Percentiles rank a stretch among this genome's conserved stretches.
These are phyloP conservation scores for Rhodosporidiobolus odoratus DNA, from an alignment of 768 basidiomycete species.

Conservation along the genomic window DNA sequence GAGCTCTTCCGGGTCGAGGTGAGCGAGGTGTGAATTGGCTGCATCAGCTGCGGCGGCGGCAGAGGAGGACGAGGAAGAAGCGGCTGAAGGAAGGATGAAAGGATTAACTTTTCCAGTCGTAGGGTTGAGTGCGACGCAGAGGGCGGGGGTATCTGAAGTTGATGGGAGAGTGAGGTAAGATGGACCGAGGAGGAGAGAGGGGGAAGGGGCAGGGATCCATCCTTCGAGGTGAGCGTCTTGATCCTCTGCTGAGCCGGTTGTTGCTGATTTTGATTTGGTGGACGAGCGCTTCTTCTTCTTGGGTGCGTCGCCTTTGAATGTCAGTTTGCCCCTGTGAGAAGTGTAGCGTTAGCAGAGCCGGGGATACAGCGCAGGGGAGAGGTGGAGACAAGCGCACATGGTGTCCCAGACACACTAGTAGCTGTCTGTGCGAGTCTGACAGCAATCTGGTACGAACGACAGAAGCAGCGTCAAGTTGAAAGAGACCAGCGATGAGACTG, in stretches of 20 bases:
- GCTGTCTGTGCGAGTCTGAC: neutral
- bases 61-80: conserved; percentile 1
- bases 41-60: neutral
- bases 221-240: conserved; percentile 19
- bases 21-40: neutral
- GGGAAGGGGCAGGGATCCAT: conserved; percentile 26
- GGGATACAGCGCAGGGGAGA: neutral
- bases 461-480: neutral
- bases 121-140: conserved; percentile 30
- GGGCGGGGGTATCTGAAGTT: neutral
- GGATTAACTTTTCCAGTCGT: conserved; percentile 34
- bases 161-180: conserved; percentile 24
- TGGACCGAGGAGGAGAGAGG: conserved; percentile 31
- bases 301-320: conserved; percentile 80
- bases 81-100: conserved; percentile 1
- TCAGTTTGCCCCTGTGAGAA: conserved; percentile 51
- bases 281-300: conserved; percentile 70
- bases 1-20: conserved; percentile 31
- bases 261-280: conserved; percentile 51
- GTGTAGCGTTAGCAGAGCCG: neutral
- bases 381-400: neutral
- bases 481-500: too few relatives aligned
- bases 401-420: neutral
- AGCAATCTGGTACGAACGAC: too few relatives aligned
- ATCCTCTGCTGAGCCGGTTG: neutral